Percentiles rank a stretch among this genome's conserved stretches.
These are phyloP conservation scores for Ganoderma boninense DNA, from an alignment of 1,284 basidiomycete genomes.

Conservation along the genomic window DNA sequence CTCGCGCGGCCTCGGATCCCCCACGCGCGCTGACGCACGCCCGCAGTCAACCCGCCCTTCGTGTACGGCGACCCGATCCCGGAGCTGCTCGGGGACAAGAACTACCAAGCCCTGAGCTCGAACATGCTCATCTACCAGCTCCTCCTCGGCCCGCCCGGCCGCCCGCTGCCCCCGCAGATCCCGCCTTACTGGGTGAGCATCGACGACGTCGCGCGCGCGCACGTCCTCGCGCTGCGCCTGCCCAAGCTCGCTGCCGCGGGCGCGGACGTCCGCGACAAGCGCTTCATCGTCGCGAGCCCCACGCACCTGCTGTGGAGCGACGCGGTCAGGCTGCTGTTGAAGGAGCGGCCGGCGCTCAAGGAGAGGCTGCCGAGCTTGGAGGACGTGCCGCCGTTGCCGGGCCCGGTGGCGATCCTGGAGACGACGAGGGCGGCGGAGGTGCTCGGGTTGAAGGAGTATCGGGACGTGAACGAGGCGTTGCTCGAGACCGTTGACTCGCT, in stretches of 20 bases:
- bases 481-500: constrained; percentile 33
- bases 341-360: constrained; percentile 33
- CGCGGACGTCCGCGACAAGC: constrained; percentile 33
- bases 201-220: constrained; percentile 37
- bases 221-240: constrained; percentile 32
- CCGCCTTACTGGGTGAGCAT: constrained; percentile 30
- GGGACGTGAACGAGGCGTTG: constrained; percentile 30
- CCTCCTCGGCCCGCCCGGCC: constrained; percentile 17
- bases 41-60: constrained; percentile 19
- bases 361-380: constrained; percentile 14
- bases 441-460: constrained; percentile 30
- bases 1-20: not conserved
- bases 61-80: constrained; percentile 4
- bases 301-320: constrained; percentile 22
- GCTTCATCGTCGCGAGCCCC: constrained; percentile 30
- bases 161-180: constrained; percentile 19
- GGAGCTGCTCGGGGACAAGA: not conserved
- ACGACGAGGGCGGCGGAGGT: constrained; percentile 28
- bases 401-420: constrained; percentile 20
- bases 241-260: constrained; percentile 14
- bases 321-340: constrained; percentile 29
- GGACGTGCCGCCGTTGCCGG: constrained; percentile 11
- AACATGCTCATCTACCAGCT: constrained; percentile 23
- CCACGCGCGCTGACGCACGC: not conserved
- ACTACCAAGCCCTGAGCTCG: constrained; percentile 12